Conservation (phyloP, 2,329 filamentous ascomycete genomes). For the Didymella pomorum region DNA sequence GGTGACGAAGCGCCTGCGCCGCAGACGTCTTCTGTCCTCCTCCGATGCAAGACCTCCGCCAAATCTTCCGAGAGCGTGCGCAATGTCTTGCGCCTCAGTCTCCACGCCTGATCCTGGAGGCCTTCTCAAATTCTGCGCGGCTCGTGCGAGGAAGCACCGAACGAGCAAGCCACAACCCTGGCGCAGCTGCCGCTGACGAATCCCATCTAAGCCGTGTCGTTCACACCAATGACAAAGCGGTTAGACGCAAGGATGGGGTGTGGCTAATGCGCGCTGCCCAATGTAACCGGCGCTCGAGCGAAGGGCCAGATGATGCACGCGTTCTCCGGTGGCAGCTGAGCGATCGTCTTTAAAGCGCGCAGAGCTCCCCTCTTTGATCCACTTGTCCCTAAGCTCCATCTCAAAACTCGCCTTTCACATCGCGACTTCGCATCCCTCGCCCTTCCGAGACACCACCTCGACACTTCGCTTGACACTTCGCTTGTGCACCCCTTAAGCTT, state of each 20-base stretch:
- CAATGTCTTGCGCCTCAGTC: slow-evolving; percentile 3
- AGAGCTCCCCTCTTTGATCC: background rate
- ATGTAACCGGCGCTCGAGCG: slow-evolving; percentile 5
- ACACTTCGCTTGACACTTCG: background rate
- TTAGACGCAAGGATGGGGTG: slow-evolving; percentile 8
- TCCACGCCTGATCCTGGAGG: background rate
- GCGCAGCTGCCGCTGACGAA: slow-evolving; percentile 23
- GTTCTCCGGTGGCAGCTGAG: slow-evolving; percentile 18
- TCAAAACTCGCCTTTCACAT: background rate
- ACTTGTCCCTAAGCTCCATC: slow-evolving; percentile 2
- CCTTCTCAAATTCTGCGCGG: background rate
- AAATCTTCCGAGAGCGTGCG: background rate
- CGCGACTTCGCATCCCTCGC: background rate
- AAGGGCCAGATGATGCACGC: slow-evolving; percentile 17
- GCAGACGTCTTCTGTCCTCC: background rate
- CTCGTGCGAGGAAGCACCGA: background rate
- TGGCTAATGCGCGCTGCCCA: slow-evolving; percentile 19
- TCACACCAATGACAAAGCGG: slow-evolving; percentile 19
- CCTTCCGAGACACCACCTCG: background rate
- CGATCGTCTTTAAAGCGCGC: slow-evolving; percentile 9
- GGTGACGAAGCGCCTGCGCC: slow-evolving; percentile 15
- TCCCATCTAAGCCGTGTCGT: slow-evolving; percentile 10
- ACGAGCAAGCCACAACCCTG: slow-evolving; percentile 7
- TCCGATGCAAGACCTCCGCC: too few species aligned
- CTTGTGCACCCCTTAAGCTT: slow-evolving; percentile 16